Conservation (phyloP, 495 filamentous ascomycete genomes). For the Trichoderma virens region DNA sequence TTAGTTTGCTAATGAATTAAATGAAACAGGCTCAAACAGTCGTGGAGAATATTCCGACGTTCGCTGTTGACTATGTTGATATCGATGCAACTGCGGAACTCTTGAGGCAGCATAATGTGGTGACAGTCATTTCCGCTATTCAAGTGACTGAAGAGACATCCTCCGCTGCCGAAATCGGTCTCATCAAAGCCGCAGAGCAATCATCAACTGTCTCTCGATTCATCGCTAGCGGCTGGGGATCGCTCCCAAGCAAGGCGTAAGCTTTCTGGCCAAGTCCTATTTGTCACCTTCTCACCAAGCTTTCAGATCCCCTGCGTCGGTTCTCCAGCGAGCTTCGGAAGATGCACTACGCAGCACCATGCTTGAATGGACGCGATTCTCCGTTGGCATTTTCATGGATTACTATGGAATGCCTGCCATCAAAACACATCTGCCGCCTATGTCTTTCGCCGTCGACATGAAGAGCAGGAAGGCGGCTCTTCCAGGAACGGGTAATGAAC, state of each 20-base stretch:
- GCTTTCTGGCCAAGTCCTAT: not conserved
- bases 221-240: not conserved
- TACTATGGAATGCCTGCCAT: conserved; percentile 44
- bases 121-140: not conserved
- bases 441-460: conserved; percentile 37
- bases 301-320: conserved; percentile 5
- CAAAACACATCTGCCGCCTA: conserved; percentile 29
- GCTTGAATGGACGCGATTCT: conserved; percentile 40
- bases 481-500: conserved; percentile 39
- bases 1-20: not conserved
- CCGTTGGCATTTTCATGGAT: conserved; percentile 45
- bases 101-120: not conserved
- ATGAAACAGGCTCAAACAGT: not conserved
- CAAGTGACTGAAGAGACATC: not conserved
- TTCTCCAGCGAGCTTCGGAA: conserved; percentile 13
- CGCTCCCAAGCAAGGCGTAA: not conserved
- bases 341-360: conserved; percentile 3
- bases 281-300: not conserved
- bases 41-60: not conserved
- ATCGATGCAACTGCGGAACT: conserved; percentile 7
- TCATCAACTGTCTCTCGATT: not conserved
- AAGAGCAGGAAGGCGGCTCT: conserved; percentile 35
- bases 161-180: not conserved
- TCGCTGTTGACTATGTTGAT: not conserved
- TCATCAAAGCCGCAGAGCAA: conserved; percentile 9